phyloP scores from a whole-genome alignment of 768 basidiomycete genomes.

The Kwoniella bestiolae region DNA sequence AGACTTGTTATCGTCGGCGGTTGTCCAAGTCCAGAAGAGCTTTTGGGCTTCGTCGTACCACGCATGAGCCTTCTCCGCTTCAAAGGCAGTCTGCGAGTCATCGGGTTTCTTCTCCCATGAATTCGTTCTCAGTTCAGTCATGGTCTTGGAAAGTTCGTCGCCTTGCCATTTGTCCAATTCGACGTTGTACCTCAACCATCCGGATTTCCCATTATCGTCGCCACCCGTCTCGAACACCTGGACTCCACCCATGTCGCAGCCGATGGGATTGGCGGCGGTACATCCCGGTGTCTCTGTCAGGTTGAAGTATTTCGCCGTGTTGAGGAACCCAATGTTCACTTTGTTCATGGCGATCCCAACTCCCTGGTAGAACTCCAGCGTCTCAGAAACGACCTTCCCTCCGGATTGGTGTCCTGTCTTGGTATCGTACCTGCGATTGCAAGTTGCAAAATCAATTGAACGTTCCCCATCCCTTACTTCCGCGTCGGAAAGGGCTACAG shows the following conservation, averaged over 20 bases:
- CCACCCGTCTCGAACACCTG: slow-evolving; percentile 11
- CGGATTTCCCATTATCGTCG: slow-evolving; percentile 16
- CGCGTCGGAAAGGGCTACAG: too few species aligned
- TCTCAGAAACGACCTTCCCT: slow-evolving; percentile 28
- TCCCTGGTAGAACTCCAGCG: slow-evolving; percentile 22
- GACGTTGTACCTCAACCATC: slow-evolving; percentile 19
- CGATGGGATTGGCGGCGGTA: slow-evolving; percentile 15
- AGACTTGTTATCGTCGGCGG: slow-evolving; percentile 21
- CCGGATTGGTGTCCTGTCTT: slow-evolving; percentile 34
- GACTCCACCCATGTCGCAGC: slow-evolving; percentile 27
- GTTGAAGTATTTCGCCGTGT: slow-evolving; percentile 43
- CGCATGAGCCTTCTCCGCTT: slow-evolving; percentile 17
- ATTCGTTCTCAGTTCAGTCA: background rate
- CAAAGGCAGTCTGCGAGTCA: background rate
- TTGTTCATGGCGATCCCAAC: slow-evolving; percentile 27
- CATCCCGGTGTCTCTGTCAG: background rate
- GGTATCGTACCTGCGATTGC: slow-evolving; percentile 29
- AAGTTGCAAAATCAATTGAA: too few species aligned
- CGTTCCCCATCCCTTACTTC: too few species aligned
- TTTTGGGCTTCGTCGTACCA: slow-evolving; percentile 25
- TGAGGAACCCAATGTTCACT: slow-evolving; percentile 35
- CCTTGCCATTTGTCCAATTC: slow-evolving; percentile 13
- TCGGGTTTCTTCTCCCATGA: background rate
- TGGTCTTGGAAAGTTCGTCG: background rate
- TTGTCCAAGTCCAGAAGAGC: slow-evolving; percentile 46